phyloP scores from a whole-genome alignment of 2,329 filamentous ascomycete species.

The Pseudocercospora eumusae region DNA sequence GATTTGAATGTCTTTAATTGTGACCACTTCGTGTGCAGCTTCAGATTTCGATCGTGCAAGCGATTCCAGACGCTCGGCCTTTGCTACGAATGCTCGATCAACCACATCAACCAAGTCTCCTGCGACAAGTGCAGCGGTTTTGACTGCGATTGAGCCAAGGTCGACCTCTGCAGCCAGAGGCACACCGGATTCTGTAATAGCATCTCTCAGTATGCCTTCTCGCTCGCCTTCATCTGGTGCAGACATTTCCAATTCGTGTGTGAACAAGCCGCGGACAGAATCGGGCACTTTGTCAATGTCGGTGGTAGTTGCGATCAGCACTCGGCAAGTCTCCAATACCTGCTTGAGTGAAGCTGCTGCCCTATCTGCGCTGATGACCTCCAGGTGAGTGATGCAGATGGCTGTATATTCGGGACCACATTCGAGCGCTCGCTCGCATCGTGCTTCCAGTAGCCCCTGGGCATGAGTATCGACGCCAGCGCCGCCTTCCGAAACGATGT shows the following conservation, averaged over 20 bases:
- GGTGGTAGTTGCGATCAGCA: conserved; percentile 90
- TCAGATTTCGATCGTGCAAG: conserved; percentile 58
- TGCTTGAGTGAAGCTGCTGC: conserved; percentile 85
- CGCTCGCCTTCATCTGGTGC: conserved; percentile 91
- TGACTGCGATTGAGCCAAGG: conserved; percentile 80
- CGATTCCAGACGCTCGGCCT: conserved; percentile 71
- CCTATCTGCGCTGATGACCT: conserved; percentile 85
- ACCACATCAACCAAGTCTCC: conserved; percentile 91
- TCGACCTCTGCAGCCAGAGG: conserved; percentile 82
- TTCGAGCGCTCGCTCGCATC: conserved; percentile 83
- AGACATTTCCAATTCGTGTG: conserved; percentile 89
- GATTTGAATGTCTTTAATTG: conserved; percentile 79
- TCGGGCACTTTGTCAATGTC: conserved; percentile 94
- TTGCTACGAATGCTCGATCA: conserved; percentile 79
- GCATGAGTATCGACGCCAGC: conserved; percentile 91
- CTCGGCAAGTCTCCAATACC: conserved; percentile 74
- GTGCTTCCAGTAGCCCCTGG: conserved; percentile 82
- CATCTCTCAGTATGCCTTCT: conserved; percentile 79
- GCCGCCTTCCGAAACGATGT: conserved; percentile 88
- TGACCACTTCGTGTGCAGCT: conserved; percentile 42
- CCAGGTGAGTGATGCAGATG: conserved; percentile 84
- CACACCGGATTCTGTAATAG: conserved; percentile 74
- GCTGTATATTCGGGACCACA: conserved; percentile 83
- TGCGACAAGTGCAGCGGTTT: conserved; percentile 92
- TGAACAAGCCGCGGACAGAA: conserved; percentile 85